phyloP scores from a whole-genome alignment of 352 stramenopile genomes.

The Globisporangium uncinulatum region DNA sequence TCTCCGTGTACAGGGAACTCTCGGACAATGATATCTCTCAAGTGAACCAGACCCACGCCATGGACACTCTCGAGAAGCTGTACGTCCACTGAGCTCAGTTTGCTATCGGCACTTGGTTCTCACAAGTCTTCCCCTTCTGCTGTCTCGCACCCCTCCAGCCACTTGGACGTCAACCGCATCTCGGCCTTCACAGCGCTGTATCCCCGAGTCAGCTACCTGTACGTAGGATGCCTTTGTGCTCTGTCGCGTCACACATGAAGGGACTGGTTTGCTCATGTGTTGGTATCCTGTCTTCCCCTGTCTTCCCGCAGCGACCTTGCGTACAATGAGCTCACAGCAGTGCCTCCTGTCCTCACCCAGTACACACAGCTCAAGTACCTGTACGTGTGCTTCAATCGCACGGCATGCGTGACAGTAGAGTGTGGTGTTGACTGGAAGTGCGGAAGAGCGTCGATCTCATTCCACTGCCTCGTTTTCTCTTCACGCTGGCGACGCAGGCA shows the following conservation, averaged over 20 bases:
- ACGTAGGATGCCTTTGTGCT: background rate
- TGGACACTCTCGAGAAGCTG: background rate
- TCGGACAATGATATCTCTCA: conserved; percentile 1
- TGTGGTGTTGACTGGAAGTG: background rate
- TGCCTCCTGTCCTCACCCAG: background rate
- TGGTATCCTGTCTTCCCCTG: background rate
- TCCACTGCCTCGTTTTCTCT: too few relatives aligned
- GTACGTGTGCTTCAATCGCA: too few relatives aligned
- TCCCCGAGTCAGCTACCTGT: background rate
- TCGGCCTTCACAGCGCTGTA: background rate
- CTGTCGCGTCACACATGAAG: background rate
- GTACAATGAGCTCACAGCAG: conserved; percentile 1
- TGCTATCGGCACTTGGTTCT: background rate
- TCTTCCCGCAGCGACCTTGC: conserved; percentile 2
- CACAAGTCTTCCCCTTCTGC: too few relatives aligned
- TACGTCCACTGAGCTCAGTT: background rate
- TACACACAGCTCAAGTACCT: background rate
- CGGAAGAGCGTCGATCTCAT: too few relatives aligned
- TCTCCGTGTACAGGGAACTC: background rate
- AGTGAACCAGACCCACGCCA: background rate
- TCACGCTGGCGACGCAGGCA: too few relatives aligned
- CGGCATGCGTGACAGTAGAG: background rate
- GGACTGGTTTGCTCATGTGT: background rate
- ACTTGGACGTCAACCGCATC: conserved; percentile 1
- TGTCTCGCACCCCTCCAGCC: background rate